Percentiles rank a stretch among this genome's conserved stretches.
phyloP scores from a whole-genome alignment of 176 grass and related monocot genomes.

The Phoenix roebelenii region DNA sequence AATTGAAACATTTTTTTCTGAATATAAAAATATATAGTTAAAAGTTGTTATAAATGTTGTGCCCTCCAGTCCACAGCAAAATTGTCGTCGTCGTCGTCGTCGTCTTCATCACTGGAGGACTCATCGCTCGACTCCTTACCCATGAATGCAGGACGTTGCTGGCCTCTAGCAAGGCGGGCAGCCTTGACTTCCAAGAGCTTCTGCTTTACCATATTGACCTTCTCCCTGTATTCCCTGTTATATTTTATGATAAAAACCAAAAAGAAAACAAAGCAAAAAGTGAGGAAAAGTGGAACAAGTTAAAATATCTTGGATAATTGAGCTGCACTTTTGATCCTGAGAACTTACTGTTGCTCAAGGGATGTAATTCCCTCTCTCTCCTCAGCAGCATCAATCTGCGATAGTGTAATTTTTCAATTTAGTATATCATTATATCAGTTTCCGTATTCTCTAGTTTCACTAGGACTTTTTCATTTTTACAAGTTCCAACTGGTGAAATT shows the following conservation, averaged over 20 bases:
- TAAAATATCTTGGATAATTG: background rate
- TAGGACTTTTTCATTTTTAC: background rate
- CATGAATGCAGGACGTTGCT: constrained; percentile 24
- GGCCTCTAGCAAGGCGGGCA: constrained; percentile 23
- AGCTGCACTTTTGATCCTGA: constrained; percentile 7
- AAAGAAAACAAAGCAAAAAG: background rate
- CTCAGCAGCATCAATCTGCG: constrained; percentile 92
- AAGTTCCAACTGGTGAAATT: background rate
- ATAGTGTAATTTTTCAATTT: background rate
- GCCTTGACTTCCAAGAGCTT: constrained; percentile 33
- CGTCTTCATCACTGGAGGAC: constrained; percentile 17
- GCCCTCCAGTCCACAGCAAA: constrained; percentile 44
- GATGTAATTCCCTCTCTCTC: constrained; percentile 74
- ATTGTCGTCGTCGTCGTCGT: constrained; percentile 22
- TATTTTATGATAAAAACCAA: background rate
- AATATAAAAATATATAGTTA: no score
- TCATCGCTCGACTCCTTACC: constrained; percentile 29
- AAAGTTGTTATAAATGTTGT: constrained; percentile 33
- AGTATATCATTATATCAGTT: background rate
- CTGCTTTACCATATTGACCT: constrained; percentile 40
- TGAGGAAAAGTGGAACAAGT: background rate
- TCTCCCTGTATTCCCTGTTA: constrained; percentile 40
- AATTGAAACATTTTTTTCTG: no score
- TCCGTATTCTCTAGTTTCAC: background rate
- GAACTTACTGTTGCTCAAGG: constrained; percentile 67